Percentiles rank a stretch among this genome's conserved stretches.
Evolutionary conservation across 805 yeast genomes (phyloP).

Genomic region (Kodamaea nitidulidarum): DNA sequence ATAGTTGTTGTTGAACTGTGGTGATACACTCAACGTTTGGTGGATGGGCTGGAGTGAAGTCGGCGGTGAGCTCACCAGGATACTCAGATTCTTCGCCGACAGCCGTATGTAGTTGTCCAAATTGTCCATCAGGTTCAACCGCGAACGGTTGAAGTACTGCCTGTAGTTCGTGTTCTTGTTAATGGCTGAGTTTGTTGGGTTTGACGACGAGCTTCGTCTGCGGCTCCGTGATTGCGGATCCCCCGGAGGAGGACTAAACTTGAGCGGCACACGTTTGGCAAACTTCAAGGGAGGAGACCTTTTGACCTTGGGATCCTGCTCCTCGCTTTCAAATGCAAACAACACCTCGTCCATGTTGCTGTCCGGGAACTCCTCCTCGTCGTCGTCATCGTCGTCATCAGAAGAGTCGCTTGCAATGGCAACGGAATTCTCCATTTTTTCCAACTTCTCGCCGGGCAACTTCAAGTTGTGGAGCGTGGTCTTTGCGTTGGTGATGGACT

Average conservation of each 20-base stretch:
- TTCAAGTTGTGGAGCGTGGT: conserved; percentile 44
- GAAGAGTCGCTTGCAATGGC: conserved; percentile 32
- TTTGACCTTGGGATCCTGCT: conserved; percentile 19
- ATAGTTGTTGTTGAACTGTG: conserved; percentile 17
- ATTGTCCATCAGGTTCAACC: conserved; percentile 41
- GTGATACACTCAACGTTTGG: conserved; percentile 20
- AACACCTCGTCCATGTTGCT: conserved; percentile 18
- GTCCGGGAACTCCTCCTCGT: conserved; percentile 16
- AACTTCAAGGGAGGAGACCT: conserved; percentile 35
- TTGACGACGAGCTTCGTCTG: conserved; percentile 27
- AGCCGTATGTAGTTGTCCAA: conserved; percentile 39
- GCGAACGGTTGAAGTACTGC: conserved; percentile 33
- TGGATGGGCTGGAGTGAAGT: conserved; percentile 18
- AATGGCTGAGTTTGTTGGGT: conserved; percentile 12
- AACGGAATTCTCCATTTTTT: conserved; percentile 9
- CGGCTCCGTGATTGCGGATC: conserved; percentile 10
- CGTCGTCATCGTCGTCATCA: conserved; percentile 29
- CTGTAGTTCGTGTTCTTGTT: conserved; percentile 19
- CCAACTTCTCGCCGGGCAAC: conserved; percentile 32
- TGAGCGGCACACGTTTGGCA: conserved; percentile 41
- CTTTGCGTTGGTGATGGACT: conserved; percentile 46
- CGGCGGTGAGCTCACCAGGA: conserved; percentile 35
- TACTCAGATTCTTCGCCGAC: conserved; percentile 36
- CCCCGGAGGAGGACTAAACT: conserved; percentile 35
- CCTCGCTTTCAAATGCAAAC: conserved; percentile 21